Percentiles rank a stretch among this genome's conserved stretches.
phyloP scores from a whole-genome alignment of 208 protist species.

The Phytomonas sp. region DNA sequence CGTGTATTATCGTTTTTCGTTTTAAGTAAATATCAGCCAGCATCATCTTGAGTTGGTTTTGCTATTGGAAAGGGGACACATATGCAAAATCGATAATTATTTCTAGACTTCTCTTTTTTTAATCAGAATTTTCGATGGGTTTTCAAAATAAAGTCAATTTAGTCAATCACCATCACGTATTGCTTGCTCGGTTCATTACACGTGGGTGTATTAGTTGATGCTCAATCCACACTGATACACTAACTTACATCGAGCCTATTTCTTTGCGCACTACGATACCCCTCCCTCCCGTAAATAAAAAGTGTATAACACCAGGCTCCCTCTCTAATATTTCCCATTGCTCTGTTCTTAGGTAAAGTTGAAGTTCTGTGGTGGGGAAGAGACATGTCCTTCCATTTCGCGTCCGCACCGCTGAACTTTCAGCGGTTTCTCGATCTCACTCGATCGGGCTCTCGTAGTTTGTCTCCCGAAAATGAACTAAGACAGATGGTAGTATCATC shows the following conservation, averaged over 20 bases:
- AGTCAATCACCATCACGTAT: too few relatives aligned
- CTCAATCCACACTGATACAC: too few relatives aligned
- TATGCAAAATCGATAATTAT: too few relatives aligned
- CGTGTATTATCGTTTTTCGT: neutral
- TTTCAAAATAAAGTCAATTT: too few relatives aligned
- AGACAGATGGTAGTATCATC: conserved; percentile 34
- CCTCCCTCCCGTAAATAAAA: conserved; percentile 16
- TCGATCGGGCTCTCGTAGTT: conserved; percentile 32
- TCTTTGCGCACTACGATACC: conserved; percentile 1
- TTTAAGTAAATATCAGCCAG: too few relatives aligned
- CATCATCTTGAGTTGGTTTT: too few relatives aligned
- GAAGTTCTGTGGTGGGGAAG: conserved; percentile 6
- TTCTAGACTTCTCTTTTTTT: too few relatives aligned
- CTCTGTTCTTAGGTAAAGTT: neutral
- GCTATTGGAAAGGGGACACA: too few relatives aligned
- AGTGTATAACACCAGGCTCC: conserved; percentile 4
- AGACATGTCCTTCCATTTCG: conserved; percentile 19
- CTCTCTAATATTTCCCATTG: too few relatives aligned
- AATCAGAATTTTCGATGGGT: too few relatives aligned
- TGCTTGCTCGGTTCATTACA: too few relatives aligned
- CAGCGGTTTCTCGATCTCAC: conserved; percentile 52
- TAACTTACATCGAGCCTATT: neutral
- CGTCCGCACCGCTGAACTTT: conserved; percentile 47
- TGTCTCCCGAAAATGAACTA: conserved; percentile 67
- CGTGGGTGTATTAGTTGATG: too few relatives aligned